phyloP scores from a whole-genome alignment of 768 basidiomycete species.

The Russula vinacea region DNA sequence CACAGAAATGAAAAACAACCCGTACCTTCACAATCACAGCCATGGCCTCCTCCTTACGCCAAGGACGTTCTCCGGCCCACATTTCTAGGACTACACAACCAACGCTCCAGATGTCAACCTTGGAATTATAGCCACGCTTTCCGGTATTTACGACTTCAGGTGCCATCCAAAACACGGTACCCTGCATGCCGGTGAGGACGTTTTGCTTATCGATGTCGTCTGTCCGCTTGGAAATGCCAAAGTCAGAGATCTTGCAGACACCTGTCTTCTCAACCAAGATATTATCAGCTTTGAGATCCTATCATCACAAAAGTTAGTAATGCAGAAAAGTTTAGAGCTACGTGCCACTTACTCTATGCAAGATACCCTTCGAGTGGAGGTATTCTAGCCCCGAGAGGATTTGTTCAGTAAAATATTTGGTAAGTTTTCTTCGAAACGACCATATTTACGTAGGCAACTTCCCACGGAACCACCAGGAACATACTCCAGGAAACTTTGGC shows the following conservation, averaged over 20 bases:
- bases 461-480: constrained; percentile 97
- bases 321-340: neutral
- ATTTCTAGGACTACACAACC: constrained; percentile 99
- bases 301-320: constrained; percentile 16
- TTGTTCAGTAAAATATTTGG: constrained; percentile 89
- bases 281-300: constrained; percentile 98
- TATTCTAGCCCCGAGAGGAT: constrained; percentile 91
- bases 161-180: constrained; percentile 99
- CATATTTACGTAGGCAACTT: constrained; percentile 84
- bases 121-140: constrained; percentile 90
- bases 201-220: constrained; percentile 79
- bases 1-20: constrained; percentile 3
- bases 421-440: constrained; percentile 88
- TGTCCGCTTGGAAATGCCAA: constrained; percentile 96
- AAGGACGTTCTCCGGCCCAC: constrained; percentile 94
- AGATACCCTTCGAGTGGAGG: constrained; percentile 85
- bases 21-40: constrained; percentile 92
- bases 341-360: constrained; percentile 69
- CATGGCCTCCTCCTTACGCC: constrained; percentile 86
- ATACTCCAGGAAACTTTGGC: constrained; percentile 89
- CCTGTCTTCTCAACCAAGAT: constrained; percentile 95
- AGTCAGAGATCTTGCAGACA: constrained; percentile 95
- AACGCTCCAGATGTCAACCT: constrained; percentile 98
- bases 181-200: constrained; percentile 93
- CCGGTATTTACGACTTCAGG: constrained; percentile 89